Conservation (phyloP, 2,329 filamentous ascomycete species). For the Botrytis fabae region DNA sequence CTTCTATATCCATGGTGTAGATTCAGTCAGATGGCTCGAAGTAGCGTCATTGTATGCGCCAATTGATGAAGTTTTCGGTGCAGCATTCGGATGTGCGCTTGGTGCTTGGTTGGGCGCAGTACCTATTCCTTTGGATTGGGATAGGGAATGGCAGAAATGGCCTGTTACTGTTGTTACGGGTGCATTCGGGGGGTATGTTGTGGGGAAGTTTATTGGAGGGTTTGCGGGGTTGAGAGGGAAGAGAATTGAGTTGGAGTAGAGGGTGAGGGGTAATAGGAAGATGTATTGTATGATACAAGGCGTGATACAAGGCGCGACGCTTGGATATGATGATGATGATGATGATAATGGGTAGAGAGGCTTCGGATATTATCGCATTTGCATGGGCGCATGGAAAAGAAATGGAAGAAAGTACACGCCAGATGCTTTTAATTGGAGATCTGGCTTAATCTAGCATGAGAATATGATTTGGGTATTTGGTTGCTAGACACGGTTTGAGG, state of each 20-base stretch:
- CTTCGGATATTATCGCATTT: not conserved
- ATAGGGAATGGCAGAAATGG: conserved; percentile 99
- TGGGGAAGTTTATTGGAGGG: conserved; percentile 65
- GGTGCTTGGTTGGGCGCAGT: conserved; percentile 93
- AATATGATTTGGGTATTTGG: not conserved
- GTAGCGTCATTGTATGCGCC: conserved; percentile 68
- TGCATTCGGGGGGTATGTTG: conserved; percentile 73
- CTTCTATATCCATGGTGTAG: conserved; percentile 82
- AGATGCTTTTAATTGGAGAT: not conserved
- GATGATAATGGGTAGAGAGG: not conserved
- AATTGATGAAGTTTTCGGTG: conserved; percentile 82
- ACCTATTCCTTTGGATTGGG: conserved; percentile 96
- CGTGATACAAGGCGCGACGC: not conserved
- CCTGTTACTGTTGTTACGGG: conserved; percentile 88
- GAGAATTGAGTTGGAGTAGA: conserved; percentile 40
- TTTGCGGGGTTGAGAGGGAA: conserved; percentile 37
- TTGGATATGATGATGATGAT: not conserved
- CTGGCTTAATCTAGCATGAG: not conserved
- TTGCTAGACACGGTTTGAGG: not conserved
- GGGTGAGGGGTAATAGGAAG: no score
- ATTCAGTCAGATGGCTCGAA: conserved; percentile 67
- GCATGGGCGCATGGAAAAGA: conserved; percentile 12
- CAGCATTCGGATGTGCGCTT: conserved; percentile 70
- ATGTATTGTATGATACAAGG: no score
- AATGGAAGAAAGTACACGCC: not conserved